These are phyloP conservation scores for Coniosporium apollinis DNA, from an alignment of 495 filamentous ascomycete genomes.

Conservation along the genomic window DNA sequence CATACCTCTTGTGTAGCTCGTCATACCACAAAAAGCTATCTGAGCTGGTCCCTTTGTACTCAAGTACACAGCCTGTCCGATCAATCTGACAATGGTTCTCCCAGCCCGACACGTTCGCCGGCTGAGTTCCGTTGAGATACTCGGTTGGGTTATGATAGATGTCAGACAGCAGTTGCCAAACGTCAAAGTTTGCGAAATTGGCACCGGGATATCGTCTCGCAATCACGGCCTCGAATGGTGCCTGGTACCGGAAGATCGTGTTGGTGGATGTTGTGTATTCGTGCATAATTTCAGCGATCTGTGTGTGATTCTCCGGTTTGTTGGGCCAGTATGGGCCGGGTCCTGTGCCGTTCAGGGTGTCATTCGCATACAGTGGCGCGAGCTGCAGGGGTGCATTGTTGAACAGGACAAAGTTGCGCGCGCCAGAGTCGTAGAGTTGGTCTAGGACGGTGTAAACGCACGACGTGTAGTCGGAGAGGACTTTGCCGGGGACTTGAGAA, in stretches of 20 bases:
- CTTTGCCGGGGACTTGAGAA: conserved; percentile 37
- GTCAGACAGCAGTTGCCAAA: conserved; percentile 42
- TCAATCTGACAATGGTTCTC: conserved; percentile 34
- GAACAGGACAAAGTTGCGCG: conserved; percentile 50
- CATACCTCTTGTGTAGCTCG: conserved; percentile 42
- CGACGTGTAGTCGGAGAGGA: conserved; percentile 42
- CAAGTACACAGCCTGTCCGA: conserved; percentile 14
- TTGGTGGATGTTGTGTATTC: conserved; percentile 44
- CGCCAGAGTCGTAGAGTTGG: conserved; percentile 43
- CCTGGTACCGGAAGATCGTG: conserved; percentile 42
- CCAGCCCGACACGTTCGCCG: conserved; percentile 44
- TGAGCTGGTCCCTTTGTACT: conserved; percentile 10
- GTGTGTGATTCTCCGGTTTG: conserved; percentile 41
- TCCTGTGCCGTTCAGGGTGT: conserved; percentile 31
- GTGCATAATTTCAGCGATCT: conserved; percentile 40
- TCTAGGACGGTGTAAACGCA: conserved; percentile 47
- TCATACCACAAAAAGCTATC: conserved; percentile 40
- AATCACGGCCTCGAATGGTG: conserved; percentile 36
- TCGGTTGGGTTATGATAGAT: conserved; percentile 39
- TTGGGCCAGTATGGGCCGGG: conserved; percentile 41
- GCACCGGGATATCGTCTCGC: conserved; percentile 40
- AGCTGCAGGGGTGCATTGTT: conserved; percentile 47
- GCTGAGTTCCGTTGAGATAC: conserved; percentile 40
- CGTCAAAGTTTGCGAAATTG: conserved; percentile 45
- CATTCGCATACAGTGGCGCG: conserved; percentile 39